Evolutionary conservation across 768 basidiomycete genomes (phyloP), one percentile per base, ranked within the genome.

Genomic region (Tulasnella sp.): DNA sequence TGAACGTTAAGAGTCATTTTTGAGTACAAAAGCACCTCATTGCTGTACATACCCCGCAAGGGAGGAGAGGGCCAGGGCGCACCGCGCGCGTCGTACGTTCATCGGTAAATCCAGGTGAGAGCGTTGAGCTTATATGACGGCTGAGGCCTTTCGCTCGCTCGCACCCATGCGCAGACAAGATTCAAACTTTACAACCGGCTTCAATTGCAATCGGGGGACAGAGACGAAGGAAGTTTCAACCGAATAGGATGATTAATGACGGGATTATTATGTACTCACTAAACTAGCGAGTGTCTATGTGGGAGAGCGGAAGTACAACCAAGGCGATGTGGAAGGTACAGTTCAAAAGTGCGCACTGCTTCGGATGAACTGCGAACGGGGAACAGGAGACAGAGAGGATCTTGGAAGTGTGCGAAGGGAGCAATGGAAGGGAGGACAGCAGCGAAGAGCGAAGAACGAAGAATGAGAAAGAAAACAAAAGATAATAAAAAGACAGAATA

Each of bases 261-360:
- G 54, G 54, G 54, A 54, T 54, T 54, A 54, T 54, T 54, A 54
- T 54, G 54, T 54, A 54, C 54, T 54, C 54, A 54, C 54, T 54
- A 54, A 54, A 54, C 54, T 54, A 54, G 54, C 54, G 54, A 54
- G 54, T 54, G 54, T 54, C 54, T 54, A 54, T 54, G n/a, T 14
- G 54, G 22, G 54, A 54, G 54, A 54, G 54, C 54, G 54, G 54
- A 54, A 9, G 54, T 54, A 54, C 54, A 54, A n/a, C 54, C 54
- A 54, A 54, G 54, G 54, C 24, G 1, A 54, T 24, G 54, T n/a
- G 24, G 7, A 54, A 54, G n/a, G 54, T 24, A 54, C 54, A 54
- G 54, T 54, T 54, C 54, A 54, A 54, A 54, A 54, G 54, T 54
- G 54, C 54, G 54, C 54, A 54, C 54, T 54, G 54, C 54, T 54